A percentile compares a stretch with the other conserved stretches of the same genome.
phyloP scores from a whole-genome alignment of 148 eudicot genomes.

The Dianthus caryophyllus region DNA sequence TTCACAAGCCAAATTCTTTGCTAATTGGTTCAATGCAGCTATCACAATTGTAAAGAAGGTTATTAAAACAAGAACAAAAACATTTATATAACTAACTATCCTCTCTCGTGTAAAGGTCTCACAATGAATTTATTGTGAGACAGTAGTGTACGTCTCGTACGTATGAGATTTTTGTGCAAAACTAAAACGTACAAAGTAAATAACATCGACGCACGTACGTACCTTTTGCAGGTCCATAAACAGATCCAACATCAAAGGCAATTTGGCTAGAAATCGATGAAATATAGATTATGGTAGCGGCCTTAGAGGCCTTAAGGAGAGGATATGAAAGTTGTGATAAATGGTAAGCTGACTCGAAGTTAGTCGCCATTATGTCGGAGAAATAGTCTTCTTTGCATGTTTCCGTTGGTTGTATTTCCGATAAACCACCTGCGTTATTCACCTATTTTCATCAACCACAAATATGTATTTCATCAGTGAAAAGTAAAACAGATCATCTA shows the following conservation, averaged over 20 bases:
- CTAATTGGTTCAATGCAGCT: no score
- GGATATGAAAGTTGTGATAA: constrained; percentile 21
- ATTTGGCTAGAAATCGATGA: constrained; percentile 4
- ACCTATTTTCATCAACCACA: background rate
- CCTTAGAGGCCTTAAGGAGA: constrained; percentile 11
- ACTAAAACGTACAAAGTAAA: no score
- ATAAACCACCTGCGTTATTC: constrained; percentile 14
- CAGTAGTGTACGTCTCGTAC: no score
- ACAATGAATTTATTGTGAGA: no score
- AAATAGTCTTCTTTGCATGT: background rate
- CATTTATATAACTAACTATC: no score
- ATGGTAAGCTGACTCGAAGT: constrained; percentile 19
- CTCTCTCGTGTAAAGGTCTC: no score
- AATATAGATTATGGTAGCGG: constrained; percentile 16
- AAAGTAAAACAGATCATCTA: background rate
- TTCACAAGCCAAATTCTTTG: no score
- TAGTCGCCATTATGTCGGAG: background rate
- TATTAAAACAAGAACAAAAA: no score
- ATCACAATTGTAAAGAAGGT: no score
- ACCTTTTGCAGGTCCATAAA: constrained; percentile 21
- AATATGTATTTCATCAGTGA: background rate
- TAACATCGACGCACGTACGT: no score
- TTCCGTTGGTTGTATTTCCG: background rate
- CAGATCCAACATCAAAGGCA: constrained; percentile 9
- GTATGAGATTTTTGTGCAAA: no score